These are phyloP conservation scores for Sugiyamaella sp. DNA, from an alignment of 1,139 yeast genomes.

Conservation along the genomic window DNA sequence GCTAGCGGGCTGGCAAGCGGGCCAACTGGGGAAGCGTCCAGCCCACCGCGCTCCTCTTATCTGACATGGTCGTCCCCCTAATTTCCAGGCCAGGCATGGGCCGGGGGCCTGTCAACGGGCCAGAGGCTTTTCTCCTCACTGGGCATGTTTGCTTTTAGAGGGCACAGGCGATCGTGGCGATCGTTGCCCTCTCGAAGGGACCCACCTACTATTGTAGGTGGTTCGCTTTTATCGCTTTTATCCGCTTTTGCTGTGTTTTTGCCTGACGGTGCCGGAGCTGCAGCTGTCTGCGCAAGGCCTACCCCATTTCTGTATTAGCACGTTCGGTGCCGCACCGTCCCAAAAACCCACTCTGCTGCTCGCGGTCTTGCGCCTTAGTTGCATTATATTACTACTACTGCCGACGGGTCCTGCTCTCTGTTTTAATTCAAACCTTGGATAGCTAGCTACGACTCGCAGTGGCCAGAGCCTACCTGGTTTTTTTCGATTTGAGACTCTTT, in stretches of 20 bases:
- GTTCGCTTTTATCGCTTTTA: neutral
- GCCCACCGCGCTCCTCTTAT: too few species aligned
- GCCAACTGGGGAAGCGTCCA: neutral
- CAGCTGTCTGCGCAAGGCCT: too few species aligned
- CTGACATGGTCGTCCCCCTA: too few species aligned
- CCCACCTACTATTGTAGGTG: neutral
- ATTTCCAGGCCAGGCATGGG: too few species aligned
- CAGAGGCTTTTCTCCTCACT: neutral
- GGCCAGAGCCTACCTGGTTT: too few species aligned
- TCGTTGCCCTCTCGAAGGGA: neutral
- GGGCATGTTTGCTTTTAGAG: neutral
- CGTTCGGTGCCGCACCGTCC: slow-evolving; percentile 11
- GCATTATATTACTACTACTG: slow-evolving; percentile 11
- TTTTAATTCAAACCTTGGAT: too few species aligned
- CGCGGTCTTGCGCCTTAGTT: slow-evolving; percentile 9
- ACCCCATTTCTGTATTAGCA: slow-evolving; percentile 15
- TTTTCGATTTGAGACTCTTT: too few species aligned
- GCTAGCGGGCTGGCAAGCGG: too few species aligned
- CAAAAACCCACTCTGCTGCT: neutral
- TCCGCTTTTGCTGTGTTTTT: neutral
- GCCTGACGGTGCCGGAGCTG: neutral
- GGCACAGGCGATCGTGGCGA: neutral
- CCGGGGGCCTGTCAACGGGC: neutral
- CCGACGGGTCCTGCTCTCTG: slow-evolving; percentile 1
- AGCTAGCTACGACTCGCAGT: too few species aligned